Evolutionary conservation across 306 rosid genomes (phyloP).

Genomic region (Delonix regia): DNA sequence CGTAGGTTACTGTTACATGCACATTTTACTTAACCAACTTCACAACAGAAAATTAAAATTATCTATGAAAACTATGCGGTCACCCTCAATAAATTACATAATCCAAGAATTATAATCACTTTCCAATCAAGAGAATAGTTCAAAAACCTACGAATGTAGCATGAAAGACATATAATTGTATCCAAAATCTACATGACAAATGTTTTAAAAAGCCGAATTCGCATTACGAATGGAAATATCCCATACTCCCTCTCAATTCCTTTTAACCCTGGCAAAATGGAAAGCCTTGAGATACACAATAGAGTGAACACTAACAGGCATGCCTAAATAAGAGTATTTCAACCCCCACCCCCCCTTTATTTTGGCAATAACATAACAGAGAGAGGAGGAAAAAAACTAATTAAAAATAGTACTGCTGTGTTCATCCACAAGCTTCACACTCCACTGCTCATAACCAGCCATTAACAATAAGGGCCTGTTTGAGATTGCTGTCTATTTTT

Average conservation of each 20-base stretch:
- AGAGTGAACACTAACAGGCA: not conserved
- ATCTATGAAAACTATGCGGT: not conserved
- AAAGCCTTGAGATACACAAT: not conserved
- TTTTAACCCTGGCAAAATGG: not conserved
- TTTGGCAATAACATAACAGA: too few relatives aligned
- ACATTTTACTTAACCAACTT: too few relatives aligned
- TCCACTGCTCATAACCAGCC: not conserved
- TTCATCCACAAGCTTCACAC: not conserved
- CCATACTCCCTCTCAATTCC: not conserved
- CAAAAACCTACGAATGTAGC: not conserved
- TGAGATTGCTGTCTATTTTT: not conserved
- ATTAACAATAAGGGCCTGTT: not conserved
- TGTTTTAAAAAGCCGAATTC: not conserved
- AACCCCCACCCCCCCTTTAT: not conserved
- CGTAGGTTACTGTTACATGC: not conserved
- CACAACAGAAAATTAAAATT: not conserved
- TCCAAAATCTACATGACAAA: not conserved
- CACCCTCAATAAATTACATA: not conserved
- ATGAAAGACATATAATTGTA: conserved; percentile 1
- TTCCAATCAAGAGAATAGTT: not conserved
- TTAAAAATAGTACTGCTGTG: not conserved
- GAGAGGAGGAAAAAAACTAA: not conserved
- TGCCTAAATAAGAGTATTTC: not conserved
- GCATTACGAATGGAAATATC: not conserved
- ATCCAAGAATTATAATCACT: not conserved